These are phyloP conservation scores for Leccinum imitatum DNA, from an alignment of 768 basidiomycete species.

Conservation along the genomic window DNA sequence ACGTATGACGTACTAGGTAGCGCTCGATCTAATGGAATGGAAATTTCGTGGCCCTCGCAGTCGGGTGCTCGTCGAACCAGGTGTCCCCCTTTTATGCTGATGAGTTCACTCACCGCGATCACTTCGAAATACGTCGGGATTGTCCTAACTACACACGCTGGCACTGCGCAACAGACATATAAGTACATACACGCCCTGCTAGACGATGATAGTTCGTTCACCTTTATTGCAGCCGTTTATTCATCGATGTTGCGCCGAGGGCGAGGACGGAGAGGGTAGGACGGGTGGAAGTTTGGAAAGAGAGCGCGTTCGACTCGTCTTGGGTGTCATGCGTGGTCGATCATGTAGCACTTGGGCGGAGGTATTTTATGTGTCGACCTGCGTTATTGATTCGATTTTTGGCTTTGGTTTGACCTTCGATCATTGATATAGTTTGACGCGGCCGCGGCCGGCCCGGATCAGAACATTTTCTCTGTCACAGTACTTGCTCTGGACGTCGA, in stretches of 20 bases:
- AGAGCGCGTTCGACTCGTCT: too few species aligned
- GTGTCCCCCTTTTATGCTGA: background rate
- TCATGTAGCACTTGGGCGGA: background rate
- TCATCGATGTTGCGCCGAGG: background rate
- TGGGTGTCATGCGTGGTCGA: too few species aligned
- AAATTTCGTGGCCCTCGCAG: background rate
- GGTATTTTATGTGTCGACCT: background rate
- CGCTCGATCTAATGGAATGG: background rate
- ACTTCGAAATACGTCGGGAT: slow-evolving; percentile 24
- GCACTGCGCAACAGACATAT: slow-evolving; percentile 26
- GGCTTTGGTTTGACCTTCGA: too few species aligned
- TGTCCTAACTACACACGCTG: too few species aligned
- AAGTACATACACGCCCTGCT: slow-evolving; percentile 42
- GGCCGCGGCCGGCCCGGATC: too few species aligned
- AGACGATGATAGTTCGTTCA: slow-evolving; percentile 43
- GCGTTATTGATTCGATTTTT: background rate
- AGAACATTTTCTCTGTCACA: too few species aligned
- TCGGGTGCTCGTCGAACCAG: too few species aligned
- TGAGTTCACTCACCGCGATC: background rate
- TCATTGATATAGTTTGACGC: too few species aligned
- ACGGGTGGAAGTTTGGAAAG: too few species aligned
- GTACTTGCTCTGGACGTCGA: too few species aligned
- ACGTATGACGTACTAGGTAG: background rate
- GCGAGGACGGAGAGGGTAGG: too few species aligned
- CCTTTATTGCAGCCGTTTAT: slow-evolving; percentile 31